phyloP scores from a whole-genome alignment of 441 rosid genomes.

The Kokia cookei region DNA sequence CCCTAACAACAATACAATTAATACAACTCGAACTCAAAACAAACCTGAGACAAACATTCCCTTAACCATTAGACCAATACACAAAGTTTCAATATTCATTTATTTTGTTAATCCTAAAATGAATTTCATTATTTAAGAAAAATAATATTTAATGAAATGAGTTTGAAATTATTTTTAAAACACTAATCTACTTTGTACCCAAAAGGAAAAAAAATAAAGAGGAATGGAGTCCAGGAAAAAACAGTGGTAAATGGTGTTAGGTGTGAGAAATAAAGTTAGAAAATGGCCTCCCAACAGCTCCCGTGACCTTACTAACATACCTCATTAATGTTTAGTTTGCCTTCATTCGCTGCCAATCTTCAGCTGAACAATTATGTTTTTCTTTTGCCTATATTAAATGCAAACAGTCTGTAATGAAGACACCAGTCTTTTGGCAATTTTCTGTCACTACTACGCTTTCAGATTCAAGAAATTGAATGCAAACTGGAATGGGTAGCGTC shows the following conservation, averaged over 20 bases:
- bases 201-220: background rate
- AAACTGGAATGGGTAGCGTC: background rate
- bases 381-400: conserved; percentile 22
- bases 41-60: too few species aligned
- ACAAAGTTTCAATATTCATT: too few species aligned
- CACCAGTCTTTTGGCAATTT: conserved; percentile 15
- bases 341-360: conserved; percentile 6
- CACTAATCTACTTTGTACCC: too few species aligned
- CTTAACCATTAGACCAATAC: too few species aligned
- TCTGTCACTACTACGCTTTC: conserved; percentile 1
- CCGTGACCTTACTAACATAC: conserved; percentile 28
- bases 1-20: too few species aligned
- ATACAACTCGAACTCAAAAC: too few species aligned
- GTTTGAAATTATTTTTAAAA: too few species aligned
- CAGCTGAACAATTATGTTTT: background rate
- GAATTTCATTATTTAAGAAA: too few species aligned
- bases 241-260: background rate
- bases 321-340: conserved; percentile 28
- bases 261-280: background rate
- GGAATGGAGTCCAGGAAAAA: background rate
- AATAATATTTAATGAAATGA: too few species aligned
- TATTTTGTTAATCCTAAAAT: too few species aligned
- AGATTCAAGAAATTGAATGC: conserved; percentile 1
- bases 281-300: conserved; percentile 11
- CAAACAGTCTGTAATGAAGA: conserved; percentile 35